These are phyloP conservation scores for Lolium multiflorum DNA, from an alignment of 176 grass and related monocot species.

Conservation along the genomic window DNA sequence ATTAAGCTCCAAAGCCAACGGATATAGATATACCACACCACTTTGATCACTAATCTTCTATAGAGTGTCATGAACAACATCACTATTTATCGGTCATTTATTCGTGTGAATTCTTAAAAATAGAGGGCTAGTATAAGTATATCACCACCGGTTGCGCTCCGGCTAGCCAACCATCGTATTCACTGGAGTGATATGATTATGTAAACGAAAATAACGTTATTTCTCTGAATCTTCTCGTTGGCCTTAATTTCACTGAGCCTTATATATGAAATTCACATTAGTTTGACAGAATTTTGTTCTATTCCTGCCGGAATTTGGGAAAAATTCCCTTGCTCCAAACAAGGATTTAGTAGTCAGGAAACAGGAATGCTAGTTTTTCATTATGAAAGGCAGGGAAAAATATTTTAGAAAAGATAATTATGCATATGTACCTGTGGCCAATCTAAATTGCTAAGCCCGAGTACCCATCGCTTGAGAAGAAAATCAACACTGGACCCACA, in stretches of 20 bases:
- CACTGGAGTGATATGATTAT: background rate
- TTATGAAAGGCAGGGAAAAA: background rate
- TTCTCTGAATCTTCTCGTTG: too few relatives aligned
- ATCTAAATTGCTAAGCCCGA: background rate
- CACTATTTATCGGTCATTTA: background rate
- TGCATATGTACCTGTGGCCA: background rate
- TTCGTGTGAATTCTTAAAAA: background rate
- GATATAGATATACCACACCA: slow-evolving; percentile 20
- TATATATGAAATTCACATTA: background rate
- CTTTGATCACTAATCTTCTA: background rate
- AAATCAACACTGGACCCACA: background rate
- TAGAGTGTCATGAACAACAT: background rate
- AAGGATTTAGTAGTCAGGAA: background rate
- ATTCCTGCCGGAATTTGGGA: background rate
- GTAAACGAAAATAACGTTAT: background rate
- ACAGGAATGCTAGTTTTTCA: background rate
- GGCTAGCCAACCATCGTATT: background rate
- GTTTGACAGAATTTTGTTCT: slow-evolving; percentile 1
- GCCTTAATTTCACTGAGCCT: background rate
- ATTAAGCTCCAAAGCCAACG: background rate
- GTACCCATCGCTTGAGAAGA: background rate
- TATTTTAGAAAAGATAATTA: background rate
- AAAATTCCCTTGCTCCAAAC: background rate
- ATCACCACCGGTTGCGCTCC: background rate
- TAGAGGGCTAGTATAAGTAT: background rate